Conservation (phyloP, 176 grass and related monocot species). For the Ampelocalamus luodianensis region DNA sequence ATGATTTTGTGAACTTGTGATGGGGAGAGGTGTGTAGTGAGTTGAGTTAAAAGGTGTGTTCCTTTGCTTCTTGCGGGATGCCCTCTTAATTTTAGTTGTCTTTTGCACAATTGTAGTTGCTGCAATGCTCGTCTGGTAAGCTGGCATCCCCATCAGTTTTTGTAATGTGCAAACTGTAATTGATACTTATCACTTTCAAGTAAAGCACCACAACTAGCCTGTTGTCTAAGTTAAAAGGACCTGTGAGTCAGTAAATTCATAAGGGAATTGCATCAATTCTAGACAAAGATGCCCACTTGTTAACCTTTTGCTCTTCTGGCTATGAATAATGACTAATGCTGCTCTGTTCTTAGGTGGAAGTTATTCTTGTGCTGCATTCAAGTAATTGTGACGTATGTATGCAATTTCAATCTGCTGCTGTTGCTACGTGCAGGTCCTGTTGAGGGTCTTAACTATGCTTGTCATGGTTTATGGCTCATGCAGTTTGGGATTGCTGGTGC, state of each 20-base stretch:
- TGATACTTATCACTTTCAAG: neutral
- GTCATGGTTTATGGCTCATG: neutral
- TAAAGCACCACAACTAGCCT: neutral
- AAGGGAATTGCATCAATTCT: neutral
- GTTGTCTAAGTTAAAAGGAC: too few relatives aligned
- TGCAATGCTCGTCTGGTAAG: too few relatives aligned
- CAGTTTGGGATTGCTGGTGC: neutral
- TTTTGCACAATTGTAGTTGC: too few relatives aligned
- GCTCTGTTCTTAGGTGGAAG: neutral
- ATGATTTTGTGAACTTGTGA: neutral
- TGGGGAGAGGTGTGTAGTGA: neutral
- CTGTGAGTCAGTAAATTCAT: neutral
- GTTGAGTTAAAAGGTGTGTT: neutral
- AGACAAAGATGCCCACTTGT: neutral
- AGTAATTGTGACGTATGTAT: neutral
- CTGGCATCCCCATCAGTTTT: too few relatives aligned
- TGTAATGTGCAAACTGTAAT: too few relatives aligned
- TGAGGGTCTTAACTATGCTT: neutral
- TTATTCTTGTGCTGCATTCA: neutral
- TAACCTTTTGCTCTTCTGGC: neutral
- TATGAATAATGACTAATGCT: neutral
- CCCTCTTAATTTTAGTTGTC: too few relatives aligned
- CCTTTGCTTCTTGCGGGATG: neutral
- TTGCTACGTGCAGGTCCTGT: slow-evolving; percentile 10
- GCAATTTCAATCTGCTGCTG: slow-evolving; percentile 6